A percentile compares a stretch with the other conserved stretches of the same genome.
Evolutionary conservation across 2,329 filamentous ascomycete species (phyloP).

Genomic region (Colletotrichum salicis): DNA sequence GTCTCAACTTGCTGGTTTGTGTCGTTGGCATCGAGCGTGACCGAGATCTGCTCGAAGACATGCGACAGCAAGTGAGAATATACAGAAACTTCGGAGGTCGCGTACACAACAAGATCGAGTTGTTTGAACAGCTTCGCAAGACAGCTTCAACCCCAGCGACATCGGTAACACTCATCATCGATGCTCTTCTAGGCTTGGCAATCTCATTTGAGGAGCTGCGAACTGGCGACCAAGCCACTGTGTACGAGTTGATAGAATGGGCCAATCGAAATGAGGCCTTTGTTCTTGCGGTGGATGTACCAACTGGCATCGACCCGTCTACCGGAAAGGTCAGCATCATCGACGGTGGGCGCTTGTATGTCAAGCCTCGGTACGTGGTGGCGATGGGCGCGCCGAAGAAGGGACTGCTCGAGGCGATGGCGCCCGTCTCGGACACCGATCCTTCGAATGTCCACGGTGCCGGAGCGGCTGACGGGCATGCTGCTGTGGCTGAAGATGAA

Average conservation of each 20-base stretch:
- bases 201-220: conserved; percentile 89
- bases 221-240: conserved; percentile 82
- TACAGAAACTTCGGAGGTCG: conserved; percentile 86
- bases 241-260: conserved; percentile 93
- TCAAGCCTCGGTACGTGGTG: conserved; percentile 84
- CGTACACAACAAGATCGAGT: conserved; percentile 69
- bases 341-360: conserved; percentile 82
- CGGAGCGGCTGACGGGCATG: conserved; percentile 36
- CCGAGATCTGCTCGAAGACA: conserved; percentile 80
- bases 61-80: conserved; percentile 83
- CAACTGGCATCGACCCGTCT: conserved; percentile 85
- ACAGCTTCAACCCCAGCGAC: conserved; percentile 43
- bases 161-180: conserved; percentile 83
- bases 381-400: conserved; percentile 88
- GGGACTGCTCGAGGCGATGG: conserved; percentile 82
- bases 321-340: conserved; percentile 73
- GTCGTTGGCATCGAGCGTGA: conserved; percentile 87
- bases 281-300: conserved; percentile 89
- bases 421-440: conserved; percentile 61
- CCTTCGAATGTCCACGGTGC: not conserved
- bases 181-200: conserved; percentile 87
- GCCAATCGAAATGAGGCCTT: conserved; percentile 87
- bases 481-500: conserved; percentile 55
- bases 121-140: conserved; percentile 69
- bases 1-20: conserved; percentile 82